phyloP scores from a whole-genome alignment of 108 stramenopile species.

The Fistulifera pelliculosa region DNA sequence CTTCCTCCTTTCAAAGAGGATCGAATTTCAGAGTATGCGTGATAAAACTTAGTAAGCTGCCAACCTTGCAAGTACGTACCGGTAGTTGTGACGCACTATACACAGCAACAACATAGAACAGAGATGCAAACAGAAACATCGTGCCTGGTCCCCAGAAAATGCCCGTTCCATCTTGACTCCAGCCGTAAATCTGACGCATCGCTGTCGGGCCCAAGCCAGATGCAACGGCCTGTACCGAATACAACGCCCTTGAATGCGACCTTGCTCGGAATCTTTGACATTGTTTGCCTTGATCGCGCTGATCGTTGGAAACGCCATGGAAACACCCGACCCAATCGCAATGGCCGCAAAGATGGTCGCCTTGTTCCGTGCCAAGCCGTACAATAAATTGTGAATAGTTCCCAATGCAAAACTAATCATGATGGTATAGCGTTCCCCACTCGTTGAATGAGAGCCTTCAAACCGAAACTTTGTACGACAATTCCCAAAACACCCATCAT shows the following conservation, averaged over 20 bases:
- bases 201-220: constrained; percentile 59
- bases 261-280: constrained; percentile 66
- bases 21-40: too few relatives aligned
- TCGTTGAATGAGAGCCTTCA: constrained; percentile 63
- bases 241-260: constrained; percentile 83
- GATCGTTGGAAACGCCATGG: constrained; percentile 80
- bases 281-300: constrained; percentile 81
- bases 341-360: constrained; percentile 49
- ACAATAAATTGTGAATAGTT: constrained; percentile 35
- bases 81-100: constrained; percentile 48
- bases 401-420: constrained; percentile 51
- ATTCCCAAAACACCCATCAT: constrained; percentile 61
- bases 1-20: too few relatives aligned
- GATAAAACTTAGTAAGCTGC: too few relatives aligned
- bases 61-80: background rate
- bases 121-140: constrained; percentile 64
- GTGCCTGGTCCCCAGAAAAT: constrained; percentile 47
- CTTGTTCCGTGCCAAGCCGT: constrained; percentile 58
- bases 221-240: constrained; percentile 64
- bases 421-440: constrained; percentile 63
- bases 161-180: constrained; percentile 29
- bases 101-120: constrained; percentile 55
- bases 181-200: constrained; percentile 47
- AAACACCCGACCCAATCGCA: constrained; percentile 32
- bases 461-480: constrained; percentile 52